Conservation (phyloP, 2,329 filamentous ascomycete genomes). For the Paecilomyces fulvus region DNA sequence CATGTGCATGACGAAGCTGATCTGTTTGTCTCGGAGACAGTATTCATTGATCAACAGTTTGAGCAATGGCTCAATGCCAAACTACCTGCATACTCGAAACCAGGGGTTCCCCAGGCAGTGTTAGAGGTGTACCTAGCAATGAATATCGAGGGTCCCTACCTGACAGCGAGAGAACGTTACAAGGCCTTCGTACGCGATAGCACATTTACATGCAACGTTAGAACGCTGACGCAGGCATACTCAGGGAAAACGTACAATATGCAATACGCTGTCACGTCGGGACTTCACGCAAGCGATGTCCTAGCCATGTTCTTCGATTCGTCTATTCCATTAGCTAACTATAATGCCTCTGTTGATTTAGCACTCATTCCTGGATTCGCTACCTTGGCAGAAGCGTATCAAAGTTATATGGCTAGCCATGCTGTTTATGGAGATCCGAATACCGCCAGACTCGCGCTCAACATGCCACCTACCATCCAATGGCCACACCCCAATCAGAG, state of each 20-base stretch:
- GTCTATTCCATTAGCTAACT: slow-evolving; percentile 21
- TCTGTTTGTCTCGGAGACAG: slow-evolving; percentile 16
- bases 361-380: slow-evolving; percentile 25
- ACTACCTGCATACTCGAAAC: slow-evolving; percentile 26
- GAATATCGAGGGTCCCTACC: slow-evolving; percentile 12
- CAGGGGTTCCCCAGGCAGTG: slow-evolving; percentile 17
- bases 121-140: slow-evolving; percentile 22
- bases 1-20: slow-evolving; percentile 26
- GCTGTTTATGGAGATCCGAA: slow-evolving; percentile 36
- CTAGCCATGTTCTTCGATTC: slow-evolving; percentile 32
- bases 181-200: slow-evolving; percentile 25
- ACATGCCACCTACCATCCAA: slow-evolving; percentile 26
- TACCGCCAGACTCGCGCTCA: slow-evolving; percentile 9
- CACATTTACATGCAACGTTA: slow-evolving; percentile 20
- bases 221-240: slow-evolving; percentile 31
- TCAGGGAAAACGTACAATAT: slow-evolving; percentile 30
- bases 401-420: slow-evolving; percentile 36
- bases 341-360: slow-evolving; percentile 5
- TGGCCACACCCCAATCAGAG: slow-evolving; percentile 25
- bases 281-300: slow-evolving; percentile 34
- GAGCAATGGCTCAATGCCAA: slow-evolving; percentile 18
- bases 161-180: slow-evolving; percentile 18
- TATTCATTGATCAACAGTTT: slow-evolving; percentile 23
- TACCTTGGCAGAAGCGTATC: slow-evolving; percentile 25
- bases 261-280: slow-evolving; percentile 35